phyloP scores from a whole-genome alignment of 1,284 basidiomycete species.

The Salmacisia buchloeana region DNA sequence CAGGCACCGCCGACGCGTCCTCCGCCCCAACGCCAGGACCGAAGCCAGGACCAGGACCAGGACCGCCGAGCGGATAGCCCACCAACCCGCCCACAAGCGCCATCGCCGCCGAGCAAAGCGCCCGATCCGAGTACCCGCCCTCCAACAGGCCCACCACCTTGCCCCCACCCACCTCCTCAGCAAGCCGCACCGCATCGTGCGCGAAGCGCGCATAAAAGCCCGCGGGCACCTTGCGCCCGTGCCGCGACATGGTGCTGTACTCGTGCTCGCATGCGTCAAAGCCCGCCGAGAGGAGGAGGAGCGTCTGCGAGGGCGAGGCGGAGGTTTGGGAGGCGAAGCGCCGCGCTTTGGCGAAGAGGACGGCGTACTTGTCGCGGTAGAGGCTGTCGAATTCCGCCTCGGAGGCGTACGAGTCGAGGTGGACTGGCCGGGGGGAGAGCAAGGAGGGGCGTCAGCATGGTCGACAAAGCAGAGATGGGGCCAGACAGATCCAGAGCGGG shows the following conservation, averaged over 20 bases:
- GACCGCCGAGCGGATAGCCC: too few species aligned
- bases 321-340: slow-evolving; percentile 67
- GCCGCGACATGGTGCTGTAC: slow-evolving; percentile 82
- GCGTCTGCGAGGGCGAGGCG: slow-evolving; percentile 63
- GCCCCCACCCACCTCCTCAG: slow-evolving; percentile 64
- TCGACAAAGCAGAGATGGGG: not conserved
- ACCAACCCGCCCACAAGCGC: slow-evolving; percentile 37
- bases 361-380: slow-evolving; percentile 69
- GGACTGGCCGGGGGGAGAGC: slow-evolving; percentile 61
- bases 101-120: slow-evolving; percentile 62
- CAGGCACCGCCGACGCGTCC: slow-evolving; percentile 6
- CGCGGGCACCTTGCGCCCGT: slow-evolving; percentile 79
- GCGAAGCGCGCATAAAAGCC: slow-evolving; percentile 83
- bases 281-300: slow-evolving; percentile 63
- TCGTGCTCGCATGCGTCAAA: slow-evolving; percentile 94
- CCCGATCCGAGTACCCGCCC: slow-evolving; percentile 85
- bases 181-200: slow-evolving; percentile 65
- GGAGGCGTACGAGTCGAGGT: slow-evolving; percentile 69
- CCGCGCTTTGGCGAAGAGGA: slow-evolving; percentile 66
- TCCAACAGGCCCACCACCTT: slow-evolving; percentile 81
- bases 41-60: too few species aligned
- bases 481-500: not conserved
- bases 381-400: slow-evolving; percentile 71
- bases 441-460: not conserved
- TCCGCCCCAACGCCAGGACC: not conserved